phyloP scores from a whole-genome alignment of 1,284 basidiomycete species.

The Mycena citricolor region DNA sequence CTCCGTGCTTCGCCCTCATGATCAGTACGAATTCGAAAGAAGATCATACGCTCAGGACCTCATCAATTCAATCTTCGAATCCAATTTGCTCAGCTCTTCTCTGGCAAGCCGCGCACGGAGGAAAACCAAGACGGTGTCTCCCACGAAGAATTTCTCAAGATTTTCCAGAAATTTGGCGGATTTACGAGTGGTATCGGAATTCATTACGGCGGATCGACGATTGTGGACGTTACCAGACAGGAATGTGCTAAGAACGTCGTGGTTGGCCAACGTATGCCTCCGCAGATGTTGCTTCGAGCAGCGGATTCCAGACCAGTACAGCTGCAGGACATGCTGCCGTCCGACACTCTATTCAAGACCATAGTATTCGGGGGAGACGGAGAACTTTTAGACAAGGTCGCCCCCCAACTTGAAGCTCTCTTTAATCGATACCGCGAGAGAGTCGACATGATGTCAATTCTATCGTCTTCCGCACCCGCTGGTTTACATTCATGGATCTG shows the following conservation, averaged over 20 bases:
- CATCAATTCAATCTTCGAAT: slow-evolving; percentile 81
- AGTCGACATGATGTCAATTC: slow-evolving; percentile 61
- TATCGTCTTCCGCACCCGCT: slow-evolving; percentile 48
- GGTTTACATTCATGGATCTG: slow-evolving; percentile 46
- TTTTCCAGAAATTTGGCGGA: slow-evolving; percentile 56
- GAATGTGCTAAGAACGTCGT: slow-evolving; percentile 44
- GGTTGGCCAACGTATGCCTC: slow-evolving; percentile 60
- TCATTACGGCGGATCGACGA: slow-evolving; percentile 54
- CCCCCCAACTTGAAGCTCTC: slow-evolving; percentile 35
- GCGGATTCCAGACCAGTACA: slow-evolving; percentile 64
- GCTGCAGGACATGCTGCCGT: slow-evolving; percentile 67
- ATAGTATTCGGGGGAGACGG: slow-evolving; percentile 67
- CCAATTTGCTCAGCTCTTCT: slow-evolving; percentile 73
- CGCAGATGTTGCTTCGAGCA: slow-evolving; percentile 60
- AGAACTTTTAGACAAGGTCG: slow-evolving; percentile 35
- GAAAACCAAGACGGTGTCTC: slow-evolving; percentile 61
- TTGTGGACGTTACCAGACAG: slow-evolving; percentile 49
- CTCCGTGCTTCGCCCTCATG: no score
- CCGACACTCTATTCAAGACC: slow-evolving; percentile 73
- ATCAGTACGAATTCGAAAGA: slow-evolving; percentile 70
- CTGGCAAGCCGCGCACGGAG: slow-evolving; percentile 66
- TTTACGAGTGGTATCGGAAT: slow-evolving; percentile 69
- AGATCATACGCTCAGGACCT: slow-evolving; percentile 77
- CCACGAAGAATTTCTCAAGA: slow-evolving; percentile 65
- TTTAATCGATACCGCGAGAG: slow-evolving; percentile 31